Conservation (phyloP, 139 green algal genomes). For the Desmodesmus armatus region DNA sequence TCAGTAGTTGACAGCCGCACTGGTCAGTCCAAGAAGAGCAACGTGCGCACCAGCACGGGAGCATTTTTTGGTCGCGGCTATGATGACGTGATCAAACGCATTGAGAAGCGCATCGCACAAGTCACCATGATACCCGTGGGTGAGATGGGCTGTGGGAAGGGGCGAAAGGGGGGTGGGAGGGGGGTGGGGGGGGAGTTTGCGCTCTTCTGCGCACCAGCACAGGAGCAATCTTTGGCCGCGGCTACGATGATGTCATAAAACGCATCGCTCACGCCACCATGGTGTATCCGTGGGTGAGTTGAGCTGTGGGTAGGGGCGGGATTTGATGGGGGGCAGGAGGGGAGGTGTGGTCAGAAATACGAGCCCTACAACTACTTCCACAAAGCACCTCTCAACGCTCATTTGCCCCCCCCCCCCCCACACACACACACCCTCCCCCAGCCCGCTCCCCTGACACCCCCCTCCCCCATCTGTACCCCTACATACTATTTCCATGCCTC, state of each 20-base stretch:
- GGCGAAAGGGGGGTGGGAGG: background rate
- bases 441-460: too few species aligned
- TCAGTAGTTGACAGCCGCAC: constrained; percentile 71
- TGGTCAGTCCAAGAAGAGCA: constrained; percentile 62
- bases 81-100: constrained; percentile 63
- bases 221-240: constrained; percentile 47
- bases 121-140: constrained; percentile 72
- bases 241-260: constrained; percentile 59
- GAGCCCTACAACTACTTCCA: too few species aligned
- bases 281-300: constrained; percentile 63
- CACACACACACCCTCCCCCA: too few species aligned
- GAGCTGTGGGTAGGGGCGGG: background rate
- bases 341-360: too few species aligned
- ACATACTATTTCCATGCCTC: too few species aligned
- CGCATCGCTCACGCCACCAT: constrained; percentile 68
- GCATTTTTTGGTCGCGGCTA: constrained; percentile 60
- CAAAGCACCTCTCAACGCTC: too few species aligned
- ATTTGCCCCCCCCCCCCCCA: too few species aligned
- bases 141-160: constrained; percentile 19
- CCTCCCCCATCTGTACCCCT: too few species aligned
- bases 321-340: background rate
- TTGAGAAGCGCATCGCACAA: constrained; percentile 73
- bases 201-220: background rate
- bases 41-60: constrained; percentile 62
- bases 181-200: too few species aligned